Base-by-base conservation (phyloP, 768 basidiomycete species). In the Naganishia vaughanmartiniae region DNA sequence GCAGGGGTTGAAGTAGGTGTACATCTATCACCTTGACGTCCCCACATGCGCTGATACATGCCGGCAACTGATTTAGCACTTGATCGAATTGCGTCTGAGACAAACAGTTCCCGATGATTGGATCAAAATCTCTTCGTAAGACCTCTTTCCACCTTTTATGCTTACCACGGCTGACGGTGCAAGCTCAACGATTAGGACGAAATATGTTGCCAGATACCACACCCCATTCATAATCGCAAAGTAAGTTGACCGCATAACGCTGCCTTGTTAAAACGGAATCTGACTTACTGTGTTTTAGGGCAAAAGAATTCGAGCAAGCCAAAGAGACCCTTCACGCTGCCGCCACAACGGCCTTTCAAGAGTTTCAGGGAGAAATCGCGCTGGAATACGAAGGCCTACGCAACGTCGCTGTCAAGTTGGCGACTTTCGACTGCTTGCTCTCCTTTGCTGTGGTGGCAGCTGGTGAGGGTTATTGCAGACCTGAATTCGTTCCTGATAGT, bases 401-500 rank as follows among this genome's bases (percentile, higher is more conserved):
- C 12, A 85, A 89, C 71, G 88, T 85, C 7, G 88, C 93, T 26
- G 87, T 90, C 74, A 89, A 90, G 73, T 84, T 99, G 33, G 92
- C 92, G 0, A 85, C 84, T 1, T 89, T 89, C 34, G 83, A 99
- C 82, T 96, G 94, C 78, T 83, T 99, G 71, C 83, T 89, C 69
- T 92, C 91, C 75, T 84, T 98, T 17, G 90, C 93, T 0, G 86
- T 86, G 54, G 88, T 93, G 4, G 90, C 92, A 0, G 83, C 89
- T 45, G 87, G 87, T 70, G 85, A 86, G 15, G 88, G 88, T 56
- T 97, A 93, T 74, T 87, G 87, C 39, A 87, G 89, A 55, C 94
- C 95, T 0, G 81, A 84, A 71, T 90, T 96, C 75, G 86, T 86
- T 0, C 85, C 87, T 33, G 78, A 80, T 6, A 86, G 88, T 57